Evolutionary conservation across 2,329 filamentous ascomycete species (phyloP).

Genomic region (Rhynchosporium graminicola): DNA sequence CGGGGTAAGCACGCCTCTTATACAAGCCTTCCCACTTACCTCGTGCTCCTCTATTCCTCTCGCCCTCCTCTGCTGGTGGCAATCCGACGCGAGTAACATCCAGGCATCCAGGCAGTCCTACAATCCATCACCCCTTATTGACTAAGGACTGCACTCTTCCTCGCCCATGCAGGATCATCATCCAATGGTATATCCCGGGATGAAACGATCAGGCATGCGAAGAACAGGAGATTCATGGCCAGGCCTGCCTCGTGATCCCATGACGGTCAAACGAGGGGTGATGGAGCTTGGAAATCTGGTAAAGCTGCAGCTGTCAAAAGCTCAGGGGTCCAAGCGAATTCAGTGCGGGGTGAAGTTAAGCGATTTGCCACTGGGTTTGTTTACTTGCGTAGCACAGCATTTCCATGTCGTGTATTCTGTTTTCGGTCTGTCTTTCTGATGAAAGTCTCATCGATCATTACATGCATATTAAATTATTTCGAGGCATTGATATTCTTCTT

Average conservation of each 20-base stretch:
- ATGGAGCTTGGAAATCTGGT: neutral
- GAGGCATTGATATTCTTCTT: too few relatives aligned
- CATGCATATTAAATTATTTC: too few relatives aligned
- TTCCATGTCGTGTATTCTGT: too few relatives aligned
- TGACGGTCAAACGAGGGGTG: conserved; percentile 5
- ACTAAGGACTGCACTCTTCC: neutral
- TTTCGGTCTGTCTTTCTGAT: too few relatives aligned
- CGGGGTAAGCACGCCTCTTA: conserved; percentile 9
- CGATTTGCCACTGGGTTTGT: conserved; percentile 4
- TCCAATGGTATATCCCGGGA: neutral
- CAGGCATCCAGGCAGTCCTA: neutral
- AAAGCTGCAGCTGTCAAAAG: too few relatives aligned
- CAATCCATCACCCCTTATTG: conserved; percentile 5
- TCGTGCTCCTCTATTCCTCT: neutral
- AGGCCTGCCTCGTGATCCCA: neutral
- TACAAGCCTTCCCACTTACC: neutral
- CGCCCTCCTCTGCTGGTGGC: neutral
- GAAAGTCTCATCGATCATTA: too few relatives aligned
- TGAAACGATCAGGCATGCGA: neutral
- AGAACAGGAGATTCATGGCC: conserved; percentile 2
- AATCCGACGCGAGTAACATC: neutral
- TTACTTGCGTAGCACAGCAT: neutral
- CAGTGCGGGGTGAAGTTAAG: conserved; percentile 12
- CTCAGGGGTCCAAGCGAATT: conserved; percentile 2
- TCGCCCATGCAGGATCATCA: neutral